phyloP scores from a whole-genome alignment of 805 yeast species.

The Wickerhamomyces ciferrii region DNA sequence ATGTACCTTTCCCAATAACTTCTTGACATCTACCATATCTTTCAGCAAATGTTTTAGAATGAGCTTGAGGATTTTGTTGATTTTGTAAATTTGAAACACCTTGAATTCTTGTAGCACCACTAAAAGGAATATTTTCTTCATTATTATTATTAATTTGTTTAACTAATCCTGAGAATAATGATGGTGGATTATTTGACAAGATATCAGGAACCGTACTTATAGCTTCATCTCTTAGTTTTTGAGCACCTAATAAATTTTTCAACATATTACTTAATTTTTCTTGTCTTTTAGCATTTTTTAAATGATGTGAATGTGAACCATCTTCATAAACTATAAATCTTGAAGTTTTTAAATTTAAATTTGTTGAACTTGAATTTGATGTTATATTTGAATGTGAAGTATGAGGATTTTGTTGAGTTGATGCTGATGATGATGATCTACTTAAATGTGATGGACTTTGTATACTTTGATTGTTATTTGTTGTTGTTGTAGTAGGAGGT shows the following conservation, averaged over 20 bases:
- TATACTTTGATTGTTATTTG: background rate
- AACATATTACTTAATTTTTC: constrained; percentile 73
- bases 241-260: constrained; percentile 71
- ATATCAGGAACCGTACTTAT: constrained; percentile 70
- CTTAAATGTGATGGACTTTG: constrained; percentile 9
- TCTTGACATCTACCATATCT: constrained; percentile 95
- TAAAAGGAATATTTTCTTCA: constrained; percentile 32
- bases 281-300: constrained; percentile 71
- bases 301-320: constrained; percentile 77
- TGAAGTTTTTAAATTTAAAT: background rate
- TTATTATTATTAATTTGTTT: constrained; percentile 48
- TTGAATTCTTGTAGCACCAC: constrained; percentile 28
- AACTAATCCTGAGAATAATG: constrained; percentile 63
- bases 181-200: constrained; percentile 55
- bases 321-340: constrained; percentile 56
- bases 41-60: constrained; percentile 63
- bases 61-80: constrained; percentile 19
- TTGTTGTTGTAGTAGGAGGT: background rate
- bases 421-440: constrained; percentile 19
- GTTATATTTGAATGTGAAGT: background rate
- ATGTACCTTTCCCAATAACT: constrained; percentile 89
- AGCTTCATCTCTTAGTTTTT: constrained; percentile 65
- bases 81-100: constrained; percentile 3
- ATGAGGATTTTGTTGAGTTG: constrained; percentile 3
- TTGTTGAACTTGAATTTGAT: background rate